Evolutionary conservation across 495 filamentous ascomycete genomes (phyloP).

Genomic region (Penicillium tannophilum): DNA sequence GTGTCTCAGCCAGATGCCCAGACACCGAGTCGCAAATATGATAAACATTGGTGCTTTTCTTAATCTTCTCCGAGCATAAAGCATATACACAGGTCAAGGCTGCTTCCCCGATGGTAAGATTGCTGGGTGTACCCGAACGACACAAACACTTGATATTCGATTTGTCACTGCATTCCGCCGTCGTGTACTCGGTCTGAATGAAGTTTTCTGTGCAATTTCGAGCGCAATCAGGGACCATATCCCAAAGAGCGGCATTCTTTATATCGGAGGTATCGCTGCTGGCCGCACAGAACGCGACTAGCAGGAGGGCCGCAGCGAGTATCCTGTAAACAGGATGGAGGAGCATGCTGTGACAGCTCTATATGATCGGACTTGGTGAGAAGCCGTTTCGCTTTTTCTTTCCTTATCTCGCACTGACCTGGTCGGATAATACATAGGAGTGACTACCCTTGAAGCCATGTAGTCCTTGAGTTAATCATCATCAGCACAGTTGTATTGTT

Average conservation of each 20-base stretch:
- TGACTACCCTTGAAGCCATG: conserved; percentile 32
- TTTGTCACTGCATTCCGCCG: conserved; percentile 46
- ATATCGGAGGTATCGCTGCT: conserved; percentile 16
- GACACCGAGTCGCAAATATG: conserved; percentile 58
- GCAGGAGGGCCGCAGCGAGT: conserved; percentile 29
- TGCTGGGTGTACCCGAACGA: conserved; percentile 55
- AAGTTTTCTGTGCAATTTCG: conserved; percentile 63
- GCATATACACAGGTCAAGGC: conserved; percentile 63
- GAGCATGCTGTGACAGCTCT: conserved; percentile 39
- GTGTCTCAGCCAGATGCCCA: conserved; percentile 58
- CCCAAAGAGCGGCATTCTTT: conserved; percentile 29
- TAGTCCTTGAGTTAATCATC: conserved; percentile 28
- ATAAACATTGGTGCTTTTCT: conserved; percentile 45
- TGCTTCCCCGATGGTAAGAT: conserved; percentile 71
- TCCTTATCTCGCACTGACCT: conserved; percentile 22
- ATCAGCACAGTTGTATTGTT: conserved; percentile 5
- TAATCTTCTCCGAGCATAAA: conserved; percentile 34
- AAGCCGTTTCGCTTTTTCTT: too few relatives aligned
- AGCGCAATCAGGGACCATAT: conserved; percentile 64
- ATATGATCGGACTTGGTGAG: background rate
- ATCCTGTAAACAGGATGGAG: conserved; percentile 31
- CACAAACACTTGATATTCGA: conserved; percentile 65
- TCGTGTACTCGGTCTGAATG: conserved; percentile 56
- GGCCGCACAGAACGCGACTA: conserved; percentile 20
- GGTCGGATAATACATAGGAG: conserved; percentile 22